Conservation (phyloP, 208 protist genomes). For the Herpetomonas samuelpessoai region DNA sequence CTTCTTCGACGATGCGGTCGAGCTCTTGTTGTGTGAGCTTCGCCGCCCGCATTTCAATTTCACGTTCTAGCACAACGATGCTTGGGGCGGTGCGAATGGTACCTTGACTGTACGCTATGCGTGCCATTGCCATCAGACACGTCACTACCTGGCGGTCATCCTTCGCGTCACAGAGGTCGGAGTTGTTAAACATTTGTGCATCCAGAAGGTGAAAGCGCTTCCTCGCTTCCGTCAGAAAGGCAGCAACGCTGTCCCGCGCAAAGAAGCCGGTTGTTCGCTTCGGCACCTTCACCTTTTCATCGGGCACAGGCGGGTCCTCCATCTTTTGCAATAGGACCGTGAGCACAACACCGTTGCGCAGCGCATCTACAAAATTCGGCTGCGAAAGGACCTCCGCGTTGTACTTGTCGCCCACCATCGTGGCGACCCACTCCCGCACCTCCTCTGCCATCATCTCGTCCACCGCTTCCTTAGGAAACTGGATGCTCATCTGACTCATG, state of each 20-base stretch:
- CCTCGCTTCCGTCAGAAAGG: conserved; percentile 43
- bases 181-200: conserved; percentile 68
- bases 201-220: conserved; percentile 42
- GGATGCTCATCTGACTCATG: conserved; percentile 20
- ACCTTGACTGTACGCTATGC: conserved; percentile 49
- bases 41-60: conserved; percentile 41
- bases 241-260: conserved; percentile 69
- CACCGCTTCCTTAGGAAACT: conserved; percentile 28
- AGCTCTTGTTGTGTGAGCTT: conserved; percentile 33
- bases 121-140: conserved; percentile 66
- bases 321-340: conserved; percentile 70
- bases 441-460: conserved; percentile 62
- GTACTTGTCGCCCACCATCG: conserved; percentile 46
- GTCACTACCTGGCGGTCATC: conserved; percentile 75
- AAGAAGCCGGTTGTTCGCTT: conserved; percentile 66
- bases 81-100: conserved; percentile 27
- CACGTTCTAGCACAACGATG: conserved; percentile 57
- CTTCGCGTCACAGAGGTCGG: conserved; percentile 72
- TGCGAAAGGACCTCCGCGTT: conserved; percentile 28
- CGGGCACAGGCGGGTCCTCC: conserved; percentile 39
- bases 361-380: conserved; percentile 58
- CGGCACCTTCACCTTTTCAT: conserved; percentile 45
- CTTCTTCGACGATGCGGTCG: conserved; percentile 28
- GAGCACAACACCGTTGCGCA: conserved; percentile 65
- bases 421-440: conserved; percentile 56